Evolutionary conservation across 169 alveolate genomes (phyloP).

Genomic region (Plasmodium inui): DNA sequence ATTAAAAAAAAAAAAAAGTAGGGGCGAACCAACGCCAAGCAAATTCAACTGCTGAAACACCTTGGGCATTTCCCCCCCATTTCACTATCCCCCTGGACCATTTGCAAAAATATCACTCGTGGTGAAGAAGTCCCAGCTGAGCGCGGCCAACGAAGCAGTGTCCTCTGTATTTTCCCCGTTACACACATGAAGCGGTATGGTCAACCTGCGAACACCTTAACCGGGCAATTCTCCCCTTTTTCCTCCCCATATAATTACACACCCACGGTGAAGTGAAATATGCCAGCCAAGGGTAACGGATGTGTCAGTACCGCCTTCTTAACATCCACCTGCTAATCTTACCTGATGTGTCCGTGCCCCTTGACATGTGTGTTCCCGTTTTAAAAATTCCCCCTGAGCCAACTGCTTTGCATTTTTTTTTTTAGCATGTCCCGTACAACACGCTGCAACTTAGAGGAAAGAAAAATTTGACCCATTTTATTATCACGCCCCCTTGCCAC

Average conservation of each 20-base stretch:
- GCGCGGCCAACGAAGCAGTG: background rate
- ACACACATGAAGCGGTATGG: background rate
- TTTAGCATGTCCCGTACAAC: background rate
- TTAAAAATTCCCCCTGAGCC: background rate
- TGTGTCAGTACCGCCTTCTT: background rate
- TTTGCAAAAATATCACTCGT: background rate
- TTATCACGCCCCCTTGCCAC: background rate
- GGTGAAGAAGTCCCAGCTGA: background rate
- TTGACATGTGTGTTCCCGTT: background rate
- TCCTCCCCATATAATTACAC: background rate
- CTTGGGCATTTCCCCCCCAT: background rate
- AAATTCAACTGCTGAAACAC: background rate
- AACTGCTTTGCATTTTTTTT: background rate
- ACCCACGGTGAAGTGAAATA: background rate
- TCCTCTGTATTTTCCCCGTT: background rate
- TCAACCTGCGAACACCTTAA: background rate
- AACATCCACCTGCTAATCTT: background rate
- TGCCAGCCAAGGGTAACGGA: background rate
- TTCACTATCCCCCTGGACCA: background rate
- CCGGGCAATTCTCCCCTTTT: background rate
- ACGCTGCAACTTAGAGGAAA: background rate
- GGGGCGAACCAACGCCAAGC: background rate
- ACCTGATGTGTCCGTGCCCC: background rate
- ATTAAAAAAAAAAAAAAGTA: background rate
- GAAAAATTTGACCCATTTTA: background rate